phyloP scores from a whole-genome alignment of 768 basidiomycete species.

The Erythrobasidium yunnanense region DNA sequence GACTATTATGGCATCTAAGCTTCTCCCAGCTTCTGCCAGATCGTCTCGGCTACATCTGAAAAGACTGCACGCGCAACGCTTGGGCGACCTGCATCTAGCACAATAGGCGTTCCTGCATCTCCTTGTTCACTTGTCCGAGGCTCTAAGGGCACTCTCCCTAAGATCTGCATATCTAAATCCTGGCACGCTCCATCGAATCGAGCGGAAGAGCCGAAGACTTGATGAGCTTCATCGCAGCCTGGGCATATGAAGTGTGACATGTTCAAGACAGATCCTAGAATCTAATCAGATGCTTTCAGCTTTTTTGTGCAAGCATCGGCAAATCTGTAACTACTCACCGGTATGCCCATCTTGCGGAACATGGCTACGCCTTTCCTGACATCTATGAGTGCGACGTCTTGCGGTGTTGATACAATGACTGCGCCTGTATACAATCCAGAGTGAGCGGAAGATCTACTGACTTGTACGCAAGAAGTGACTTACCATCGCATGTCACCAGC shows the following conservation, averaged over 20 bases:
- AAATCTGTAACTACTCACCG: constrained; percentile 49
- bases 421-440: constrained; percentile 52
- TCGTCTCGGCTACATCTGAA: background rate
- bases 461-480: constrained; percentile 33
- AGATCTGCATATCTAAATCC: constrained; percentile 52
- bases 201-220: constrained; percentile 61
- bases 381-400: constrained; percentile 83
- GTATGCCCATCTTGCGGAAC: constrained; percentile 77
- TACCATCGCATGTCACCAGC: constrained; percentile 70
- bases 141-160: constrained; percentile 73
- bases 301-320: background rate
- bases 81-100: constrained; percentile 22
- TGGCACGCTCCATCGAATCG: constrained; percentile 54
- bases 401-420: constrained; percentile 88
- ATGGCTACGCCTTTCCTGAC: constrained; percentile 85
- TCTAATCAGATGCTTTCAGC: constrained; percentile 46
- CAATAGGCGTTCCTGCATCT: constrained; percentile 52
- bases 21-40: constrained; percentile 2
- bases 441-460: no score
- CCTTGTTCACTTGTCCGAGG: constrained; percentile 60
- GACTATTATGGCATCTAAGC: no score
- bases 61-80: background rate
- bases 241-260: constrained; percentile 74
- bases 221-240: constrained; percentile 54
- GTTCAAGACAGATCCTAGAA: constrained; percentile 76